phyloP scores from a whole-genome alignment of 257 asterid genomes.

The Lycium barbarum region DNA sequence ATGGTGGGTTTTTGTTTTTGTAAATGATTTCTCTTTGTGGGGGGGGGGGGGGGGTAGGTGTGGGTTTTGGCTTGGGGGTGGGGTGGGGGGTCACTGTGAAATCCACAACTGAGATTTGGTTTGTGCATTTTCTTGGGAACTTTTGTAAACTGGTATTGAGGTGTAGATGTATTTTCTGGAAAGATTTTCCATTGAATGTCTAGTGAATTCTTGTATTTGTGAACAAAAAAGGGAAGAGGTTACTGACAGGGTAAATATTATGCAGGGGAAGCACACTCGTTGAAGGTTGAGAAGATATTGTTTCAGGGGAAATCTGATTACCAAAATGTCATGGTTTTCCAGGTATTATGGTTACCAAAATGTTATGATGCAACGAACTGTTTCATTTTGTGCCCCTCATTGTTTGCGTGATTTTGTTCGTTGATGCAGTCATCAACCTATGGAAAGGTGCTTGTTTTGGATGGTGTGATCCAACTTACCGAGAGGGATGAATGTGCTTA shows the following conservation, averaged over 20 bases:
- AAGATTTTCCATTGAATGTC: constrained; percentile 14
- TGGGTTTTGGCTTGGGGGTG: neutral
- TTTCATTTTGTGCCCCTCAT: constrained; percentile 14
- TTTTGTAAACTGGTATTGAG: neutral
- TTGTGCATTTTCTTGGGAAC: constrained; percentile 4
- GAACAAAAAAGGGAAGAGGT: neutral
- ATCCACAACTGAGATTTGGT: neutral
- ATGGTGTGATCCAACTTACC: constrained; percentile 95
- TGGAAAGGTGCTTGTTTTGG: constrained; percentile 97
- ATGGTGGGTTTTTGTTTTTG: neutral
- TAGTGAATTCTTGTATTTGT: neutral
- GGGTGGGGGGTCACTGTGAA: neutral
- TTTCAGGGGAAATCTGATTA: constrained; percentile 91
- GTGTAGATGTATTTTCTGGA: neutral
- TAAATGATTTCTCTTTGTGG: neutral
- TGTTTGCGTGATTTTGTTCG: constrained; percentile 32
- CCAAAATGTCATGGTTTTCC: constrained; percentile 92
- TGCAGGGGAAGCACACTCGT: constrained; percentile 98
- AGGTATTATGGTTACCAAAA: no score
- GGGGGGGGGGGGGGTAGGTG: no score
- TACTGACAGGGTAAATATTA: constrained; percentile 31
- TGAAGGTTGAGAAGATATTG: constrained; percentile 87
- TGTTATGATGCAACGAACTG: neutral
- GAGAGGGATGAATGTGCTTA: constrained; percentile 99
- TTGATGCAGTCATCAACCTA: constrained; percentile 83